phyloP scores from a whole-genome alignment of 768 basidiomycete species.

The Dioszegia aurantiaca region DNA sequence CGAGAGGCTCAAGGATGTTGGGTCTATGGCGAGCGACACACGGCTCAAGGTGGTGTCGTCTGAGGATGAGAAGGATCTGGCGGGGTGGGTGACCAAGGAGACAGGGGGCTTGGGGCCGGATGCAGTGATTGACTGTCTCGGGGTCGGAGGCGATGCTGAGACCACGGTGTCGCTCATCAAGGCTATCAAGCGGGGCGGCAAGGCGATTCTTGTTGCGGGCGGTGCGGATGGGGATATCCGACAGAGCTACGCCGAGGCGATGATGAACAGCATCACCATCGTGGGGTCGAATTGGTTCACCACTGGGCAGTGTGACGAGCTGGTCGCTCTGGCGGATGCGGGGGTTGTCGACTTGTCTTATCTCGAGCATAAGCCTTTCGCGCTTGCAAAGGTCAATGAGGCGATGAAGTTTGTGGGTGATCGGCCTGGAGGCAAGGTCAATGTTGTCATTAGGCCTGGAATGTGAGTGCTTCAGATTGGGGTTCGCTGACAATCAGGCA shows the following conservation, averaged over 20 bases:
- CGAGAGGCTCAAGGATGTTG: conserved; percentile 12
- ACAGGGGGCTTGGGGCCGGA: conserved; percentile 19
- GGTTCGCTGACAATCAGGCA: no score
- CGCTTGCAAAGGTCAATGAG: conserved; percentile 22
- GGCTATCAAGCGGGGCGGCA: conserved; percentile 14
- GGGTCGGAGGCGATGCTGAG: conserved; percentile 18
- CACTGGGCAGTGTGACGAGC: conserved; percentile 16
- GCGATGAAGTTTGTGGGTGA: conserved; percentile 21
- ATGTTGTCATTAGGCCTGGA: conserved; percentile 19
- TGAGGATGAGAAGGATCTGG: conserved; percentile 18
- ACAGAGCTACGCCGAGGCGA: conserved; percentile 18
- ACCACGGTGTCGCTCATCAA: conserved; percentile 11
- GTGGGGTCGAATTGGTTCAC: conserved; percentile 21
- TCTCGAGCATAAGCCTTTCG: conserved; percentile 16
- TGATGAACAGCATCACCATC: conserved; percentile 8
- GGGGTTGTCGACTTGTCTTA: conserved; percentile 21
- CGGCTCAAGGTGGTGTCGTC: conserved; percentile 10
- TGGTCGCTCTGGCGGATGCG: conserved; percentile 14
- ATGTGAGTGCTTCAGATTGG: neutral
- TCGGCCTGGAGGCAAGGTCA: conserved; percentile 23
- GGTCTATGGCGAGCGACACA: neutral
- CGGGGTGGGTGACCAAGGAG: conserved; percentile 17
- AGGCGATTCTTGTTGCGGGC: conserved; percentile 19
- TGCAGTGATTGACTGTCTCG: conserved; percentile 21
- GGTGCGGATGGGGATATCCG: conserved; percentile 14